A percentile compares a stretch with the other conserved stretches of the same genome.
These are phyloP conservation scores for Mucor saturninus DNA, from an alignment of 371 early-diverging fungal species.

Conservation along the genomic window DNA sequence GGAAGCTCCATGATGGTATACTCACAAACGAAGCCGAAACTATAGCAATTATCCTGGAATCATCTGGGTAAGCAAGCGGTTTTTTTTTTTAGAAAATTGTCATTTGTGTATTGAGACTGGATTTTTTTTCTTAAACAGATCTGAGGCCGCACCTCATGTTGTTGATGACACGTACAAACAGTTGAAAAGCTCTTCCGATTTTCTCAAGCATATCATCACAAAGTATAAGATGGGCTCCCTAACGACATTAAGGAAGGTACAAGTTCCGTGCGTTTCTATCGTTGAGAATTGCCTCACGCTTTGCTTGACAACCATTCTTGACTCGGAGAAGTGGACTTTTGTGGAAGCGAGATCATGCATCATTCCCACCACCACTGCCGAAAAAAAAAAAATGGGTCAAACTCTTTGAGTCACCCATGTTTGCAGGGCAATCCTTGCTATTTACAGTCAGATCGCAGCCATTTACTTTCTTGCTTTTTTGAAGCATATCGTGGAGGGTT, in stretches of 20 bases:
- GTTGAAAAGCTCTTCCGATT: slow-evolving; percentile 15
- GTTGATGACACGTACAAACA: slow-evolving; percentile 24
- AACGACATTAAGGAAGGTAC: slow-evolving; percentile 3
- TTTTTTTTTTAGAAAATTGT: slow-evolving; percentile 4
- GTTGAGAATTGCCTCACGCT: slow-evolving; percentile 10
- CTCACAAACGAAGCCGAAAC: slow-evolving; percentile 17
- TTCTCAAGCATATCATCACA: slow-evolving; percentile 6
- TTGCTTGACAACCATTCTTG: slow-evolving; percentile 13
- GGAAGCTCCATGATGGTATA: slow-evolving; percentile 5
- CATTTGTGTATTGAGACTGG: slow-evolving; percentile 1
- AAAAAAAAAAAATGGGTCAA: slow-evolving; percentile 16
- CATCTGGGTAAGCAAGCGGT: slow-evolving; percentile 13
- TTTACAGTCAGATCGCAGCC: too few relatives aligned
- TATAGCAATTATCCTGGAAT: slow-evolving; percentile 12
- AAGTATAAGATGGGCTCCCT: slow-evolving; percentile 19
- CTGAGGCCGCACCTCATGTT: neutral
- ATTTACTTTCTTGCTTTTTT: slow-evolving; percentile 6
- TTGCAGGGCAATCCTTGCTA: too few relatives aligned
- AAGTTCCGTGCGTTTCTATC: slow-evolving; percentile 11
- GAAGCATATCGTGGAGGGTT: slow-evolving; percentile 5
- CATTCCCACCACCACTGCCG: slow-evolving; percentile 11
- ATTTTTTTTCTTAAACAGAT: slow-evolving; percentile 7
- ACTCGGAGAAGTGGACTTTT: slow-evolving; percentile 10
- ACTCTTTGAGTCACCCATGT: neutral
- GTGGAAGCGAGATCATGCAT: slow-evolving; percentile 13